Conservation (phyloP, 345 rosid species). For the Noccaea bulbosa region DNA sequence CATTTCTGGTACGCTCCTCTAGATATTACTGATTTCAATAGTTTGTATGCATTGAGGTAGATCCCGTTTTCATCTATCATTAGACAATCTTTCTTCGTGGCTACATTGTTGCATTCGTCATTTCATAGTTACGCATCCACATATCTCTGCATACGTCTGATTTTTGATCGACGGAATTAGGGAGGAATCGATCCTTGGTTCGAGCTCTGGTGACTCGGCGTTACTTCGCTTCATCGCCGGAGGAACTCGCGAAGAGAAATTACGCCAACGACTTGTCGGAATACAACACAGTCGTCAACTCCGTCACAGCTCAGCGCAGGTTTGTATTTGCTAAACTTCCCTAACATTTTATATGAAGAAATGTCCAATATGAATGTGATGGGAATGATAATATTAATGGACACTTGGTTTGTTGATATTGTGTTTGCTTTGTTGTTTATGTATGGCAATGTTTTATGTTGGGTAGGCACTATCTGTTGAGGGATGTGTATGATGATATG, state of each 20-base stretch:
- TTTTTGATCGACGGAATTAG: constrained; percentile 36
- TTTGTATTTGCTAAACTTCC: constrained; percentile 27
- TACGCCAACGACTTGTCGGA: constrained; percentile 75
- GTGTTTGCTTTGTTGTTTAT: not conserved
- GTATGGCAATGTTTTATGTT: not conserved
- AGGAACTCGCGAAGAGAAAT: constrained; percentile 63
- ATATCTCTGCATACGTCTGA: not conserved
- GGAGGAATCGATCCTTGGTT: constrained; percentile 54
- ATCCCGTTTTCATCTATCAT: constrained; percentile 19
- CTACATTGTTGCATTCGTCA: not conserved
- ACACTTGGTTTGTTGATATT: not conserved
- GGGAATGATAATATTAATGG: not conserved
- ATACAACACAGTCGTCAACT: constrained; percentile 71
- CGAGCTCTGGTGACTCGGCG: constrained; percentile 53
- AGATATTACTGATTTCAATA: not conserved
- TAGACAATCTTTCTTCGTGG: not conserved
- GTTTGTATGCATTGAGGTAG: constrained; percentile 5
- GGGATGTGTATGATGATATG: constrained; percentile 92
- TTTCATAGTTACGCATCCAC: not conserved
- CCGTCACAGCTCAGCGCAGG: constrained; percentile 74
- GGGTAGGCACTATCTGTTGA: constrained; percentile 63
- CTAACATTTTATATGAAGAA: not conserved
- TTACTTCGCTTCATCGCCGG: constrained; percentile 55
- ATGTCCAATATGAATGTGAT: not conserved
- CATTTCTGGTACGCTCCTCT: constrained; percentile 41